phyloP scores from a whole-genome alignment of 768 basidiomycete species.

The Trametes cinnabarina region DNA sequence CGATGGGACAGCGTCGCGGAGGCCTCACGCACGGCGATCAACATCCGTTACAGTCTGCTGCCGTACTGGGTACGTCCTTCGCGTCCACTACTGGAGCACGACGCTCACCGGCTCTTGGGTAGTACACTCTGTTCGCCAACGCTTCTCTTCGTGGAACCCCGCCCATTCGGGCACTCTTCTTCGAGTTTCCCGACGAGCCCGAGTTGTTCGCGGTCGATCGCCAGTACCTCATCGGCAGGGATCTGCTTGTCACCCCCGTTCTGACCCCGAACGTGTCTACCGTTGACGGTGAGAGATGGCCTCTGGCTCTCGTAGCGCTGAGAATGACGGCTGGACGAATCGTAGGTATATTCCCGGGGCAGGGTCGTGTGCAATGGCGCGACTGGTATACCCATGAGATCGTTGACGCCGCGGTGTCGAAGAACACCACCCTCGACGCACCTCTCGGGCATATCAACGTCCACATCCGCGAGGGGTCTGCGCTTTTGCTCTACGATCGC shows the following conservation, averaged over 20 bases:
- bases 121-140: constrained; percentile 76
- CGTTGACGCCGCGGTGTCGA: constrained; percentile 42
- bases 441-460: constrained; percentile 76
- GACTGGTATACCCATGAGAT: constrained; percentile 72
- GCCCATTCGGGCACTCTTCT: constrained; percentile 73
- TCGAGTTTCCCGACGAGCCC: constrained; percentile 70
- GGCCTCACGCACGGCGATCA: constrained; percentile 68
- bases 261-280: constrained; percentile 63
- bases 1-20: constrained; percentile 78
- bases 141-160: constrained; percentile 64
- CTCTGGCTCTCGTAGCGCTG: too few relatives aligned
- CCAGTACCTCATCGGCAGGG: constrained; percentile 71
- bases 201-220: constrained; percentile 58
- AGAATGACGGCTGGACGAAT: neutral
- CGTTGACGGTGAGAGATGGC: constrained; percentile 63
- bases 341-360: constrained; percentile 64
- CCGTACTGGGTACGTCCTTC: constrained; percentile 75
- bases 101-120: neutral
- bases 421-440: constrained; percentile 52
- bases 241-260: constrained; percentile 77
- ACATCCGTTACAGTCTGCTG: constrained; percentile 65
- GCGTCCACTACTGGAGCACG: too few relatives aligned
- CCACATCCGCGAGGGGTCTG: constrained; percentile 67
- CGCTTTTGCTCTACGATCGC: constrained; percentile 57
- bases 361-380: constrained; percentile 59